These are phyloP conservation scores for Metschnikowia santaceciliae DNA, from an alignment of 805 yeast genomes.

Conservation along the genomic window DNA sequence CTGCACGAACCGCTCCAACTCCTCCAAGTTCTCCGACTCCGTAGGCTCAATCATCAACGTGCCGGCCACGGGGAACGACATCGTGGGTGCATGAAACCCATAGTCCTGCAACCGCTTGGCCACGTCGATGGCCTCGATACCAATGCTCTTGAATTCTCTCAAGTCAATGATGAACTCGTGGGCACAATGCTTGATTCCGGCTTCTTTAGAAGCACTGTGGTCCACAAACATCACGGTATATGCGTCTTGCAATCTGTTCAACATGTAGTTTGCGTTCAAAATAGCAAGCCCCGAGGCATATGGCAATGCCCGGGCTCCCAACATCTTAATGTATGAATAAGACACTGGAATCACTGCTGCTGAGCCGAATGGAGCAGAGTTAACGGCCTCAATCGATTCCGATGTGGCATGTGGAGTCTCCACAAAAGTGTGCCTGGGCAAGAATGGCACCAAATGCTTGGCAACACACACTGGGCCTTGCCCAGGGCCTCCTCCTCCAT, in stretches of 20 bases:
- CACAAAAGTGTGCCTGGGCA: conserved; percentile 74
- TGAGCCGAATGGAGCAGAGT: conserved; percentile 94
- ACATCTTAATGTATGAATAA: conserved; percentile 89
- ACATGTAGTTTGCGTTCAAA: conserved; percentile 95
- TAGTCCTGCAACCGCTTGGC: conserved; percentile 97
- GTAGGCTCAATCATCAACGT: conserved; percentile 98
- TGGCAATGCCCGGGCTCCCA: conserved; percentile 83
- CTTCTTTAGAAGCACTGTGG: conserved; percentile 34
- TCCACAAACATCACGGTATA: conserved; percentile 76
- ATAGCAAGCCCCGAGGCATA: conserved; percentile 87
- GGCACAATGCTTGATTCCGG: conserved; percentile 73
- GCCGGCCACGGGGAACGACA: conserved; percentile 98
- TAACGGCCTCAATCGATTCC: conserved; percentile 67
- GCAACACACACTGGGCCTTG: conserved; percentile 97
- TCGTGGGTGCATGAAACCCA: conserved; percentile 98
- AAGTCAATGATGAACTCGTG: conserved; percentile 95
- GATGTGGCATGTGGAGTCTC: conserved; percentile 45
- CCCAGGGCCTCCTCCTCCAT: conserved; percentile 99
- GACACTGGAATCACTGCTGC: conserved; percentile 92
- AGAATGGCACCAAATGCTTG: conserved; percentile 69
- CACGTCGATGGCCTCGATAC: conserved; percentile 91
- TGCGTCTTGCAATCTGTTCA: conserved; percentile 63
- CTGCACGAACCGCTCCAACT: conserved; percentile 86
- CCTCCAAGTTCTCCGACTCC: conserved; percentile 85
- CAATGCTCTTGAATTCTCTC: conserved; percentile 73